Base-by-base conservation (phyloP, 1,139 yeast genomes). In the Geotrichum fermentans region DNA sequence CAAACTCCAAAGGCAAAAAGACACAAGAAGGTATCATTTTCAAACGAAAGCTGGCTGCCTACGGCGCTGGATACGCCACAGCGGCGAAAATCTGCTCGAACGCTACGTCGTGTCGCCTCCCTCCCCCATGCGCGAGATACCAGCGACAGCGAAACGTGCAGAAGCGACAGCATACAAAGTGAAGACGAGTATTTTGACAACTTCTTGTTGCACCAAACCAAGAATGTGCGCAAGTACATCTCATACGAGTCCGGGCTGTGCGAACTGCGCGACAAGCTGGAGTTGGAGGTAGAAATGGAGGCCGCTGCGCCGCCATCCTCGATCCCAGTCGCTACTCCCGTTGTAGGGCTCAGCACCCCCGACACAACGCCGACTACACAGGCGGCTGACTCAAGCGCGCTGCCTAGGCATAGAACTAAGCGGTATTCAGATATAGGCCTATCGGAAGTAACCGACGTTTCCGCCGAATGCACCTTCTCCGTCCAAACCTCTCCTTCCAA, bases 181-280 rank as follows among this genome's bases (percentile, higher is more conserved):
- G 45, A 42, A 26, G 20, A 33, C 39, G 45, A 42, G 20, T 35
- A 33, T 34, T 24, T 38, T 38, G 41, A 38, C 20, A 38, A 38
- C 21, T 38, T 24, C 21, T 33, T 21, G 20, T 14, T 38, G 21
- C 32, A 38, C 20, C 18, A 28, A 8, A 24, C 13, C 10, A 38
- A 38, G n/a, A 38, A 14, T 13, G 41, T 38, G n/a, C 41, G 41
- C 32, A 38, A 17, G 41, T 38, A 8, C 30, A 38, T 38, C 10
- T 38, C 41, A 11, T 24, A 38, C 22, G 41, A 38, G 32, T 38
- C 41, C 4, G 41, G 41, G 21, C 33, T 38, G 22, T 33, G 41
- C 20, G 32, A 38, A n/a, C n/a, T 24, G 8, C 6, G 28, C 8
- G 28, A 24, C 28, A 6, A 24, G 28, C 28, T 24, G 8, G 28